Conservation (phyloP, 1,284 basidiomycete species). For the Uromyces viciae-fabae region DNA sequence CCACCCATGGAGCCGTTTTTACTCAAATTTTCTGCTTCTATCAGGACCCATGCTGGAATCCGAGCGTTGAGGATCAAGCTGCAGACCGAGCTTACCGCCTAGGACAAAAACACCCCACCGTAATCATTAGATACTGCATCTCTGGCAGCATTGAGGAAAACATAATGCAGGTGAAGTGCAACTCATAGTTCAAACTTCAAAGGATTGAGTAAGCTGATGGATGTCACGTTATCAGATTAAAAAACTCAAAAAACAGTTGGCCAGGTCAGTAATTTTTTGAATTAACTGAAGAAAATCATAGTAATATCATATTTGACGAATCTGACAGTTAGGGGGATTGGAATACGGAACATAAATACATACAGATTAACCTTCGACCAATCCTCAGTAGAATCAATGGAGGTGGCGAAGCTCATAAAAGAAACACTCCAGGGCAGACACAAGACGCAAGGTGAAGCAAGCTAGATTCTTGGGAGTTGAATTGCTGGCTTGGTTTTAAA, state of each 20-base stretch:
- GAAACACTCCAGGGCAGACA: no score
- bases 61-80: neutral
- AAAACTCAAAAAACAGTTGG: neutral
- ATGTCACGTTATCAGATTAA: neutral
- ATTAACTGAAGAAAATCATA: neutral
- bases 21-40: neutral
- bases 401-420: no score
- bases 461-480: neutral
- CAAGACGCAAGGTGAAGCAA: no score
- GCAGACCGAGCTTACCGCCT: neutral
- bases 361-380: no score
- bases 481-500: neutral
- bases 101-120: neutral
- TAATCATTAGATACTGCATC: neutral
- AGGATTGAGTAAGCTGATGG: no score
- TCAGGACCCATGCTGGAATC: neutral
- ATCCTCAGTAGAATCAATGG: no score
- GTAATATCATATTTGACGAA: neutral
- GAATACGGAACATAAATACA: neutral
- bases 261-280: neutral
- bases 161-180: no score
- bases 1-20: no score
- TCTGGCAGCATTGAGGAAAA: neutral
- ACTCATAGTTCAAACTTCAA: no score
- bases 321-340: neutral